These are phyloP conservation scores for Abortiporus biennis DNA, from an alignment of 1,284 basidiomycete species.

Conservation along the genomic window DNA sequence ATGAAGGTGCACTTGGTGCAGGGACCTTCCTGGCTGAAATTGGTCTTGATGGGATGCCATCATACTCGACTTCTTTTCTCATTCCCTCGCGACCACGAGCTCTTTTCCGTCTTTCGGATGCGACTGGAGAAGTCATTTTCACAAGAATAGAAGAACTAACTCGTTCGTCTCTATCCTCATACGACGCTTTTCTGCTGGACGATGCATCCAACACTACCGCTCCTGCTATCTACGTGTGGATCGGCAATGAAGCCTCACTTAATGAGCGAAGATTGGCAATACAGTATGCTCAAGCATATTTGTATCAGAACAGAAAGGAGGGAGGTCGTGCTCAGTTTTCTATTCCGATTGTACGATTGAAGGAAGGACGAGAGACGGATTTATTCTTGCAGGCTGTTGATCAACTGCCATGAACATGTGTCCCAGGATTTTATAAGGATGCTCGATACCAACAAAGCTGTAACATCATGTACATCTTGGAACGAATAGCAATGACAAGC, in stretches of 20 bases:
- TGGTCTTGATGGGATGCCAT: conserved; percentile 19
- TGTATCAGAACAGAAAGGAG: conserved; percentile 32
- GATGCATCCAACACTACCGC: conserved; percentile 22
- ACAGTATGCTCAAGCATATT: conserved; percentile 49
- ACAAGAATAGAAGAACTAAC: conserved; percentile 27
- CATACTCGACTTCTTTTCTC: conserved; percentile 5
- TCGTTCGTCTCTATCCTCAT: conserved; percentile 32
- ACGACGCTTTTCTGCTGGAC: conserved; percentile 45
- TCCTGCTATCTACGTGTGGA: conserved; percentile 51
- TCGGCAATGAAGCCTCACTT: conserved; percentile 42
- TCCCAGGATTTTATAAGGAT: no score
- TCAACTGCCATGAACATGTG: neutral
- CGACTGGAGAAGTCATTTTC: conserved; percentile 33
- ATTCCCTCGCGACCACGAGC: conserved; percentile 15
- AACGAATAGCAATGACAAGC: no score
- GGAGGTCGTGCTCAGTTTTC: conserved; percentile 24
- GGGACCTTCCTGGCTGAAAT: conserved; percentile 43
- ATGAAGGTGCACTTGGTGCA: conserved; percentile 43
- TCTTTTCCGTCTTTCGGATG: conserved; percentile 46
- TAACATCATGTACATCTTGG: no score
- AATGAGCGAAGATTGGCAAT: conserved; percentile 43
- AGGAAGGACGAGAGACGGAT: conserved; percentile 42
- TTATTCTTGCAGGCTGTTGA: conserved; percentile 29
- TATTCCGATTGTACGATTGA: conserved; percentile 42
- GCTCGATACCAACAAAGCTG: no score